Evolutionary conservation across 148 eudicot genomes (phyloP), one percentile per base, ranked within the genome.

Genomic region (Silene conica): DNA sequence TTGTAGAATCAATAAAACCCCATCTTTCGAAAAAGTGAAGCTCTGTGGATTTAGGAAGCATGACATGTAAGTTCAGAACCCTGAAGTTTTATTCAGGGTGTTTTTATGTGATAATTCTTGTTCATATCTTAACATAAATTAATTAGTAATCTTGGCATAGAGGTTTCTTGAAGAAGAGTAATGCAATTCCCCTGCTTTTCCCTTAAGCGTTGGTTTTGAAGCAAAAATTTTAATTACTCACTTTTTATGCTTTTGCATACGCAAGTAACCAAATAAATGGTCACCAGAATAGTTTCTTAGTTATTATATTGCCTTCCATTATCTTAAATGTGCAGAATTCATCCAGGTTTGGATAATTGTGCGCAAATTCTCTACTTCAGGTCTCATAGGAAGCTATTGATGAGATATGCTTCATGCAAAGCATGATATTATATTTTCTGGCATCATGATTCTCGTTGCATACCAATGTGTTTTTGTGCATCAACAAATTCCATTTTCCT

Each of bases 1-100:
- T 94, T 59, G 90, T 94, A 56, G 98, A 91, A 79, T 87, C 90
- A 2, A 82, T 89, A 72, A 94, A 87, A 83, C 88, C 94, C 73
- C 82, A 85, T 83, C 92, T 89, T 69, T 73, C 85, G 25, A 84
- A 79, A 75, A 87, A 77, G 75, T 84, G 85, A 86, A 78, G 82
- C 63, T 31, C 67, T 28, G 9, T 46, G 52, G 60, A 38, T 28
- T 57, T 8, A 50, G 3, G 3, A 59, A 66, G 67, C 28, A 13
- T 63, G 63, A 43, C 70, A 26, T 59, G 78, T 80, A 75, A 80
- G 82, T 71, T 66, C 31, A 45, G 28, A 28, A 15, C 52, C 16
- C 26, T 6, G 15, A 14, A 9, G 60, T 38, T 54, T 41, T 10
- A 20, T 65, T 43, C 19, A 10, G 20, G 46, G n/a, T 2, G 16